Percentiles rank a stretch among this genome's conserved stretches.
Evolutionary conservation across 1,284 basidiomycete species (phyloP).

Genomic region (Trametes sp.): DNA sequence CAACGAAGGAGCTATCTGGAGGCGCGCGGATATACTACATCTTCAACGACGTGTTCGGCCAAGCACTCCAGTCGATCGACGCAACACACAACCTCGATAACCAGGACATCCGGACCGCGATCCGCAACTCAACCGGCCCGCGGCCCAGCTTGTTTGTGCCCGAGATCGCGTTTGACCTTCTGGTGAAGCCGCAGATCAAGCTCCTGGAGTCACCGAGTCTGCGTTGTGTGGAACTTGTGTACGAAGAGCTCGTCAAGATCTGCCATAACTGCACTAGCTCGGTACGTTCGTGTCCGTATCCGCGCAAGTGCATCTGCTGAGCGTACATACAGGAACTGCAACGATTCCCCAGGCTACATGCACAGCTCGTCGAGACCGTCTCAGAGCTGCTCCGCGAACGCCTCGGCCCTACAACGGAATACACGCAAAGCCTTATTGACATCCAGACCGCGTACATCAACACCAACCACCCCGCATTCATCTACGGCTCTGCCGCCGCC

Average conservation of each 20-base stretch:
- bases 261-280: slow-evolving; percentile 97
- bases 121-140: slow-evolving; percentile 97
- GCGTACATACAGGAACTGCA: slow-evolving; percentile 80
- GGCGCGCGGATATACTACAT: slow-evolving; percentile 99
- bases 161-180: slow-evolving; percentile 95
- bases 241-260: slow-evolving; percentile 99
- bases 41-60: slow-evolving; percentile 98
- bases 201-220: slow-evolving; percentile 93
- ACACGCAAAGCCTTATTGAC: slow-evolving; percentile 94
- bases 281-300: slow-evolving; percentile 53
- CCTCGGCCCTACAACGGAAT: slow-evolving; percentile 95
- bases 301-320: neutral
- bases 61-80: slow-evolving; percentile 90
- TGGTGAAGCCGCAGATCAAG: slow-evolving; percentile 99
- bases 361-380: slow-evolving; percentile 96
- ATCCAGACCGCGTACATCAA: slow-evolving; percentile 99
- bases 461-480: slow-evolving; percentile 94
- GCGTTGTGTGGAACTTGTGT: slow-evolving; percentile 97
- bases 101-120: slow-evolving; percentile 97
- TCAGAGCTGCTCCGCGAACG: slow-evolving; percentile 96
- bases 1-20: slow-evolving; percentile 98
- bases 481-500: slow-evolving; percentile 72
- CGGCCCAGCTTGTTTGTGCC: slow-evolving; percentile 97
- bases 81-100: slow-evolving; percentile 91
- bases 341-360: slow-evolving; percentile 93